Evolutionary conservation across 2,329 filamentous ascomycete genomes (phyloP), one percentile per base, ranked within the genome.

Genomic region (Nemania sp.): DNA sequence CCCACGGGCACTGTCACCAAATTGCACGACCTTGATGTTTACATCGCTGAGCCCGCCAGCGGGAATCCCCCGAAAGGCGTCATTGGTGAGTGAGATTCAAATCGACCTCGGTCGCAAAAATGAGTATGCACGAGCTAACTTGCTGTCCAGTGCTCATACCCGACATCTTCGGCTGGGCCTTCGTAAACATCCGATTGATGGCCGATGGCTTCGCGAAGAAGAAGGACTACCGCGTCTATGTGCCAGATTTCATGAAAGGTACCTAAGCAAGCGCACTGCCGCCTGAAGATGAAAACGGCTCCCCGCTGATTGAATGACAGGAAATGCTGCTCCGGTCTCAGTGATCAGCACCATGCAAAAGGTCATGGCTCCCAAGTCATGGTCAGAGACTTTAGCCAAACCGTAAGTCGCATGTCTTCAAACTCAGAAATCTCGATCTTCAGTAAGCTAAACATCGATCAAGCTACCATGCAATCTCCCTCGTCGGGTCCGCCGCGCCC

Each of bases 201-300:
- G 80, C 79, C 5, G 81, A 84, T 61, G 67, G 68, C 36, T 82
- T 81, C 60, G 80, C 80, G n/a, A 71, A 73, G 53, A 77, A 77
- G 61, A 75, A 75, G 4, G 69, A 70, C 12, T 82, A 75, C 61
- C 70, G 67, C 7, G 79, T 84, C 30, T 79, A 80, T 55, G 59
- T 80, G n/a, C 81, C 81, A 0, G 80, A 84, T 50, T 81, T 84
- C 48, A 83, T 83, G 71, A 69, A 72, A 37, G 74, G 73, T 72
- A 57, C 11, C 11, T 11, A 14, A 14, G 31, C 31, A 33, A n/a
- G n/a, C n/a, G n/a, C n/a, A n/a, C n/a, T n/a, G n/a, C n/a, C n/a
- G n/a, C n/a, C n/a, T n/a, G n/a, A n/a, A n/a, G n/a, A n/a, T n/a
- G n/a, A n/a, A n/a, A n/a, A n/a, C n/a, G n/a, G n/a, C 19, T n/a